A percentile compares a stretch with the other conserved stretches of the same genome.
phyloP scores from a whole-genome alignment of 495 filamentous ascomycete species.

The Entonaema liquescens region DNA sequence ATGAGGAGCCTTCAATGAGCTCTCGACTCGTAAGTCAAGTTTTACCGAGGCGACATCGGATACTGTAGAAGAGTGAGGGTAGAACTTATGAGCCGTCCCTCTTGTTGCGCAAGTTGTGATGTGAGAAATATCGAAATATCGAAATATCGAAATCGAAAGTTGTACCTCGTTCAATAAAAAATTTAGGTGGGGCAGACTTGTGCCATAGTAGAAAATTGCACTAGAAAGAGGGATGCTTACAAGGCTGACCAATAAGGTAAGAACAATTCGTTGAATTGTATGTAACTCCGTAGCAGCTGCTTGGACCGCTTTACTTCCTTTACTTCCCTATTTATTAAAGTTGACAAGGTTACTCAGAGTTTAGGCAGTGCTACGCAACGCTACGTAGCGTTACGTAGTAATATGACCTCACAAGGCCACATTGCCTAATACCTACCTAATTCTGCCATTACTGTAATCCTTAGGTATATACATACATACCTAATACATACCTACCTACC shows the following conservation, averaged over 20 bases:
- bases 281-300: too few species aligned
- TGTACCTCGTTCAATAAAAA: conserved; percentile 23
- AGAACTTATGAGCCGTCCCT: neutral
- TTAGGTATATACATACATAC: too few species aligned
- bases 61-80: neutral
- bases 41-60: neutral
- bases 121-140: neutral
- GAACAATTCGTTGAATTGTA: neutral
- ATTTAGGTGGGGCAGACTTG: conserved; percentile 20
- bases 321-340: neutral
- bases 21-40: neutral
- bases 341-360: conserved; percentile 2
- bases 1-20: neutral
- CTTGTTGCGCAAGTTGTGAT: neutral
- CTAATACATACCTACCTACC: too few species aligned
- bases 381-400: conserved; percentile 27
- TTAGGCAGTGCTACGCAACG: too few species aligned
- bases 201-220: too few species aligned
- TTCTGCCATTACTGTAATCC: neutral
- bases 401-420: conserved; percentile 42
- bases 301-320: neutral
- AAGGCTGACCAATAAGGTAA: conserved; percentile 24
- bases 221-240: conserved; percentile 1
- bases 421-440: conserved; percentile 12
- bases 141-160: too few species aligned